Percentiles rank a stretch among this genome's conserved stretches.
phyloP scores from a whole-genome alignment of 495 filamentous ascomycete species.

The Barbatosphaeria neglecta region DNA sequence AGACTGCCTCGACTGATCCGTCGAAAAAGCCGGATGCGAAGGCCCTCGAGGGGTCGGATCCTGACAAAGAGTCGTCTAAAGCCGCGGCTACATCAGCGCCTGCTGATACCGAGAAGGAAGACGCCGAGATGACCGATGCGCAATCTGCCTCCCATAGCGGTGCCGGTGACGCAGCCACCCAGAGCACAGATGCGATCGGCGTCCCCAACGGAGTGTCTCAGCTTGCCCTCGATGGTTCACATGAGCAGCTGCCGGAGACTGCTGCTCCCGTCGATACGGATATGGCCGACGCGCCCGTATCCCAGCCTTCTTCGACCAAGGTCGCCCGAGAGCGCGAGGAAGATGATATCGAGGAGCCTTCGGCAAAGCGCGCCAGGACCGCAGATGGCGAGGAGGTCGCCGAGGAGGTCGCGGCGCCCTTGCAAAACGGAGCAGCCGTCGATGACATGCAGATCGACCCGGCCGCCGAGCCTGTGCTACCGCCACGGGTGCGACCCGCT shows the following conservation, averaged over 20 bases:
- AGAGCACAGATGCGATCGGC: conserved; percentile 16
- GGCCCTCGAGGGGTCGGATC: background rate
- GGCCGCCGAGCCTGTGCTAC: conserved; percentile 1
- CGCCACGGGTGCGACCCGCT: background rate
- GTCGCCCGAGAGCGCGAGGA: conserved; percentile 60
- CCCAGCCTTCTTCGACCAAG: conserved; percentile 32
- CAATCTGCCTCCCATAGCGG: background rate
- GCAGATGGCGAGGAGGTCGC: conserved; percentile 13
- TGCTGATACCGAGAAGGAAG: conserved; percentile 2
- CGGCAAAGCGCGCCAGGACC: conserved; percentile 61
- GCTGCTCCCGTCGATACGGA: conserved; percentile 18
- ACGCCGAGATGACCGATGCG: conserved; percentile 21
- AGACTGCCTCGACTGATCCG: too few species aligned
- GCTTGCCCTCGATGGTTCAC: conserved; percentile 15
- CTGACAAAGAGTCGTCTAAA: background rate
- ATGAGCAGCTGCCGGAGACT: conserved; percentile 8
- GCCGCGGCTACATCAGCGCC: background rate
- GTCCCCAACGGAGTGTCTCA: conserved; percentile 13
- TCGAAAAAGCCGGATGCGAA: background rate
- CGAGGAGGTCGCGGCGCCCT: conserved; percentile 9
- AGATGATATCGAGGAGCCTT: conserved; percentile 58
- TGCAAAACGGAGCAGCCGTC: conserved; percentile 8
- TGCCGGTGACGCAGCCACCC: conserved; percentile 7
- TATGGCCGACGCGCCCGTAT: conserved; percentile 18
- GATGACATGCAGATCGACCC: conserved; percentile 7